Base-by-base conservation (phyloP, 257 asterid species). In the Cruciata laevipes region DNA sequence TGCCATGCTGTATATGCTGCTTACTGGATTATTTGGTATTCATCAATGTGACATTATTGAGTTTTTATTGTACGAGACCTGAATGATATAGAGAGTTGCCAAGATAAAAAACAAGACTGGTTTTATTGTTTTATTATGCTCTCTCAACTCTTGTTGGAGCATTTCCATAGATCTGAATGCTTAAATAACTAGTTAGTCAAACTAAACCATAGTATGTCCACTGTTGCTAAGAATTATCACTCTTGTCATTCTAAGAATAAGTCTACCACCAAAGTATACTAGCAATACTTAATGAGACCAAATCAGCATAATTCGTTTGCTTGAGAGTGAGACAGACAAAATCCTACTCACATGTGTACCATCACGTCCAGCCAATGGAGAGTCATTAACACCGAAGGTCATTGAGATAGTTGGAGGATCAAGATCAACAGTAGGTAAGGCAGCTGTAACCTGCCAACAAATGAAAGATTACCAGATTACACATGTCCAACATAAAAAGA, bases 381-480 rank as follows among this genome's bases (percentile, higher is more conserved):
- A 90, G 75, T 94, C 99, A 84, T 94, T 94, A 59, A 94, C 97
- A 33, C 99, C 90, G 79, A 94, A 90, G 67, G 96, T 94, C 99
- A 94, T 94, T 67, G 99, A 94, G 80, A 88, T 94, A 67, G 99
- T 94, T 38, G 99, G 99, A 56, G 99, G 99, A 72, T 94, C 99
- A 52, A 94, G 97, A 71, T 84, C 96, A 80, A 90, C 90, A 3
- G 95, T 82, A 53, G 99, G 99, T 80, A 94, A 77, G 47, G 95
- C 84, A 73, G 93, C 81, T 90, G 75, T 74, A 71, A 94, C 93
- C 99, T 94, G 69, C 63, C 23, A 61, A 78, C 38, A 71, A 75
- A 51, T 21, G 49, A 70, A 70, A 55, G 21, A 58, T 69, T 33
- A 37, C 40, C 24, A n/a, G 55, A 30, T 51, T 51, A 52, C 65